These are phyloP conservation scores for Colletotrichum sp. DNA, from an alignment of 2,329 filamentous ascomycete species.

Conservation along the genomic window DNA sequence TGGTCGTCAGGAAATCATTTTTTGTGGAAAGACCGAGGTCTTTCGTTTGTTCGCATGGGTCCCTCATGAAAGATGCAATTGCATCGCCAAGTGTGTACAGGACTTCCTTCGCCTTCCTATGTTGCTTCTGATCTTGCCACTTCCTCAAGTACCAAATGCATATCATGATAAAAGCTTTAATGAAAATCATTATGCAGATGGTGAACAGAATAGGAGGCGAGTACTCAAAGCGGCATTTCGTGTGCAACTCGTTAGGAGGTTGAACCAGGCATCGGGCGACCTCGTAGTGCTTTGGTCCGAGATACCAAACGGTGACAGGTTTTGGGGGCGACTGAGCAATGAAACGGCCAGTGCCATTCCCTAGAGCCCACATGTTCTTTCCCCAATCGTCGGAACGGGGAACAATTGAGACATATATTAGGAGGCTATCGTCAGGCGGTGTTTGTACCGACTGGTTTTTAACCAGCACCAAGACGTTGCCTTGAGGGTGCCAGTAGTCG, in stretches of 20 bases:
- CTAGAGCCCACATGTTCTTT: slow-evolving; percentile 1
- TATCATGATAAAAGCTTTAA: not conserved
- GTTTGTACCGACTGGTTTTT: not conserved
- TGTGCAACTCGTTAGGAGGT: not conserved
- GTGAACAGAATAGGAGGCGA: not conserved
- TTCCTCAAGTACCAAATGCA: not conserved
- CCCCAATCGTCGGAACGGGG: not conserved
- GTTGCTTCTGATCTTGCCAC: not conserved
- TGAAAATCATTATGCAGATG: not conserved
- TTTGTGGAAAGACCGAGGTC: not conserved
- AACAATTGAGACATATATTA: slow-evolving; percentile 1
- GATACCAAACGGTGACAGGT: not conserved
- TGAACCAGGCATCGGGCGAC: not conserved
- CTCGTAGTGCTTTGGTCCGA: not conserved
- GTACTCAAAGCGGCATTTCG: not conserved
- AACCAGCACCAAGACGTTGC: not conserved
- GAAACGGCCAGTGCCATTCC: not conserved
- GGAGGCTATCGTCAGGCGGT: not conserved
- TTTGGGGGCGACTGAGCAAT: not conserved
- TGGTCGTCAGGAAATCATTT: not conserved
- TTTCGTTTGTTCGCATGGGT: not conserved
- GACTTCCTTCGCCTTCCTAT: not conserved
- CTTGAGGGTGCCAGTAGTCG: not conserved
- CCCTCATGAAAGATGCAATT: not conserved
- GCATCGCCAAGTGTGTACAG: not conserved